These are phyloP conservation scores for Areca catechu DNA, from an alignment of 176 grass and related monocot species.

Conservation along the genomic window DNA sequence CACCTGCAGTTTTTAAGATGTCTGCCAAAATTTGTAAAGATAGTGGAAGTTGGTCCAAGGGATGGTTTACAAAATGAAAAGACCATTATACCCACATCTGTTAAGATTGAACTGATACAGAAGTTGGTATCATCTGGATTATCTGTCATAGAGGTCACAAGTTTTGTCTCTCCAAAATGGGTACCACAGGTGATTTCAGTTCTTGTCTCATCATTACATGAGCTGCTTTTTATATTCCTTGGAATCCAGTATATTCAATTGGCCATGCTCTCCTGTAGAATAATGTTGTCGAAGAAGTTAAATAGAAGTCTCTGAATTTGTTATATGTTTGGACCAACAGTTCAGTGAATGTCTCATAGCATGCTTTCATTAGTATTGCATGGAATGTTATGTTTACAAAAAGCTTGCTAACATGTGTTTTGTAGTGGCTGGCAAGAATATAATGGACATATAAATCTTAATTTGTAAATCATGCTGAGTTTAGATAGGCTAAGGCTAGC, in stretches of 20 bases:
- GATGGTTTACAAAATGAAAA: constrained; percentile 94
- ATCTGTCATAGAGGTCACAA: constrained; percentile 82
- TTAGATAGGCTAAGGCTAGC: no score
- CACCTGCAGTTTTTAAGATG: constrained; percentile 47
- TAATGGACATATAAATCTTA: no score
- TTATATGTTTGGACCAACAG: no score
- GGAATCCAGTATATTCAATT: not conserved
- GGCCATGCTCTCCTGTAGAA: no score
- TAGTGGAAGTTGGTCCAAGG: constrained; percentile 88
- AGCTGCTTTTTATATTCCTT: not conserved
- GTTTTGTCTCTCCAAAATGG: constrained; percentile 99
- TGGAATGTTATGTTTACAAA: no score
- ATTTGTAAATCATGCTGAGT: no score
- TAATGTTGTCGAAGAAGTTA: no score
- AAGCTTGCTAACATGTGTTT: no score
- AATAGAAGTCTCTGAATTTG: no score
- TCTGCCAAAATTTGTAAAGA: constrained; percentile 69
- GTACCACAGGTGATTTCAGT: constrained; percentile 61
- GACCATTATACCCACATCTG: constrained; percentile 47
- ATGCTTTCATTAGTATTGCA: no score
- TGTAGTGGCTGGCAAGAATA: no score
- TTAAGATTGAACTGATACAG: constrained; percentile 91
- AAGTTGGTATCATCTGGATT: constrained; percentile 65
- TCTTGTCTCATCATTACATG: not conserved
- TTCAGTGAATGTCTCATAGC: no score